Percentiles rank a stretch among this genome's conserved stretches.
These are phyloP conservation scores for Amanita rimosa DNA, from an alignment of 768 basidiomycete genomes.

Conservation along the genomic window DNA sequence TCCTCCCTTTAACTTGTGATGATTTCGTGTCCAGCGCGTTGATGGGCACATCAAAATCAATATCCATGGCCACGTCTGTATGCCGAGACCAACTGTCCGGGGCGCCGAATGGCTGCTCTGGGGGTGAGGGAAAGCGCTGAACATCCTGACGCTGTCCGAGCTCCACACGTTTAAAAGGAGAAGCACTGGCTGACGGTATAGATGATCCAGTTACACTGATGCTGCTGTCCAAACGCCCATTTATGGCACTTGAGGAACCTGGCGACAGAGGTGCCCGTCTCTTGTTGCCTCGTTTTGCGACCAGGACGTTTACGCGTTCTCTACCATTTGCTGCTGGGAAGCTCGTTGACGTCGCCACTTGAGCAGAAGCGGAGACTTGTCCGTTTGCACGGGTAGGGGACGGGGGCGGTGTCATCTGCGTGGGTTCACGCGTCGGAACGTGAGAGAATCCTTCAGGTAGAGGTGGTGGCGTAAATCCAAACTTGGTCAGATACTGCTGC, in stretches of 20 bases:
- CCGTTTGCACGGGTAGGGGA: slow-evolving; percentile 23
- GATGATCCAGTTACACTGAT: slow-evolving; percentile 4
- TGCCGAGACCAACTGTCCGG: slow-evolving; percentile 24
- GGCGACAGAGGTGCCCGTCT: slow-evolving; percentile 33
- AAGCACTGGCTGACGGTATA: slow-evolving; percentile 13
- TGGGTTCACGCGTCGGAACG: slow-evolving; percentile 9
- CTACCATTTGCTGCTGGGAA: slow-evolving; percentile 26
- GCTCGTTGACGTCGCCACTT: slow-evolving; percentile 13
- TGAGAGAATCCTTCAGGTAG: slow-evolving; percentile 68
- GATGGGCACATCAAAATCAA: slow-evolving; percentile 44
- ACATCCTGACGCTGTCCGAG: slow-evolving; percentile 19
- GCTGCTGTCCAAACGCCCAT: slow-evolving; percentile 3
- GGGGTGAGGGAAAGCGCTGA: slow-evolving; percentile 31
- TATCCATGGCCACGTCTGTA: slow-evolving; percentile 37
- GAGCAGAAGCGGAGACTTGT: slow-evolving; percentile 19
- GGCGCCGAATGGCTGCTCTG: slow-evolving; percentile 37
- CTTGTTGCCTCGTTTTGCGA: slow-evolving; percentile 63
- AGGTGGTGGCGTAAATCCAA: slow-evolving; percentile 60
- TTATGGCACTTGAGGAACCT: slow-evolving; percentile 15
- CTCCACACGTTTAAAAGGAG: slow-evolving; percentile 25
- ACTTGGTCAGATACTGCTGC: slow-evolving; percentile 72
- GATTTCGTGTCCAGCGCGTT: slow-evolving; percentile 35
- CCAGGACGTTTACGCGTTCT: slow-evolving; percentile 60
- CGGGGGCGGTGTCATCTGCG: slow-evolving; percentile 35
- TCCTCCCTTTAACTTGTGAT: slow-evolving; percentile 15